Percentiles rank a stretch among this genome's conserved stretches.
Conservation (phyloP, 1,284 basidiomycete species). For the Malassezia psittaci region DNA sequence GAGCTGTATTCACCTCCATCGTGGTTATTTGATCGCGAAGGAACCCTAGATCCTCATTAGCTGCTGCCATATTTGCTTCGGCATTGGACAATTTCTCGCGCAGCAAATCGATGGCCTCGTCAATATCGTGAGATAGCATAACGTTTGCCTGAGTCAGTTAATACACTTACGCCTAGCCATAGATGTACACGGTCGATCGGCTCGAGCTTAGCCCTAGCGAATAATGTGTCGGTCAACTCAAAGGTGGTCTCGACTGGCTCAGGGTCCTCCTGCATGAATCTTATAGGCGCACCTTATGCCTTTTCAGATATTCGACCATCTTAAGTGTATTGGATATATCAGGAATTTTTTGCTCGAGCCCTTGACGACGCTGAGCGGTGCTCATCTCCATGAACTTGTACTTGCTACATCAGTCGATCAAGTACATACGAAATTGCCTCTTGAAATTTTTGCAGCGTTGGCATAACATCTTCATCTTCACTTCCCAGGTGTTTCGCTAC, state of each 20-base stretch:
- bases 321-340: conserved; percentile 85
- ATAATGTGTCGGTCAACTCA: conserved; percentile 91
- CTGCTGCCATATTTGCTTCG: conserved; percentile 59
- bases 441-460: conserved; percentile 70
- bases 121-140: conserved; percentile 87
- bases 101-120: conserved; percentile 67
- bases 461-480: conserved; percentile 67
- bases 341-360: conserved; percentile 85
- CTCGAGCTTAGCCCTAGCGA: conserved; percentile 75
- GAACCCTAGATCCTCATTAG: conserved; percentile 82
- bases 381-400: conserved; percentile 96
- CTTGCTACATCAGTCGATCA: conserved; percentile 57
- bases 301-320: conserved; percentile 69
- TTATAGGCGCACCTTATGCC: conserved; percentile 53
- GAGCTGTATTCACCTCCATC: conserved; percentile 95
- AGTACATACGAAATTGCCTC: conserved; percentile 71
- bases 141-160: conserved; percentile 54
- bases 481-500: conserved; percentile 78
- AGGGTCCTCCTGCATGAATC: conserved; percentile 16
- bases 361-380: conserved; percentile 65
- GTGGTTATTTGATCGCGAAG: conserved; percentile 88
- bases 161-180: conserved; percentile 72
- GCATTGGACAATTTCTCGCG: conserved; percentile 68
- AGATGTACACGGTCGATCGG: conserved; percentile 80
- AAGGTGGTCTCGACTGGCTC: conserved; percentile 73